Base-by-base conservation (phyloP, 257 asterid genomes). In the Fraxinus anomala region DNA sequence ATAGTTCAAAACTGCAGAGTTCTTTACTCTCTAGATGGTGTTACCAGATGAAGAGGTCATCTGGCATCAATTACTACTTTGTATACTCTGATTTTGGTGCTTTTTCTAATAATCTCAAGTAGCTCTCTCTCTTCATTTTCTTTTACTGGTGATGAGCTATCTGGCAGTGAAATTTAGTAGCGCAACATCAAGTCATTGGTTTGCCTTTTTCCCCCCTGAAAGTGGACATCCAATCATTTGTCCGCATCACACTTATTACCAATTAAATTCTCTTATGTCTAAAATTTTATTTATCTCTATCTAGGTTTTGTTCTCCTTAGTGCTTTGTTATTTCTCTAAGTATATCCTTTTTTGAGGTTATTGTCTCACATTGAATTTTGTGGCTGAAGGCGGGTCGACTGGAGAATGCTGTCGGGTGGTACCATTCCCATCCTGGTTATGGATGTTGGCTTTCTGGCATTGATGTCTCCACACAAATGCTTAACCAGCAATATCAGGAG, bases 391-490 rank as follows among this genome's bases (percentile, higher is more conserved):
- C 98, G 3, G 99, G 98, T 10, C 90, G 99, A 19, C 76, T 92
- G 69, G 99, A 96, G 87, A 96, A 96, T 85, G 99, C 87, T 39
- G 97, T 96, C 17, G 99, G 99, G 49, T 96, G 98, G 99, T 96
- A 96, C 84, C 99, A 96, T 77, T 96, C 99, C 8, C 99, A 93
- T 86, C 99, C 99, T 80, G 99, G 99, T 79, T 96, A 93, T 81
- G 98, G 99, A 61, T 96, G 99, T 83, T 95, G 99, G 99, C 99
- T 95, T 70, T 95, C 98, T 70, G 98, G 99, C 47, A 95, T 95
- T 63, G 99, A 96, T 80, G 99, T 96, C 67, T 85, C 98, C 21
- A 96, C 99, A 1, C 98, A 96, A 81, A 89, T 96, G 99, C 97
- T 93, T 77, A 96, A 96, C 81, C 99, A 96, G 86, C 96, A 92